Conservation (phyloP, 192 early-diverging fungal genomes). For the Mortierella antarctica region DNA sequence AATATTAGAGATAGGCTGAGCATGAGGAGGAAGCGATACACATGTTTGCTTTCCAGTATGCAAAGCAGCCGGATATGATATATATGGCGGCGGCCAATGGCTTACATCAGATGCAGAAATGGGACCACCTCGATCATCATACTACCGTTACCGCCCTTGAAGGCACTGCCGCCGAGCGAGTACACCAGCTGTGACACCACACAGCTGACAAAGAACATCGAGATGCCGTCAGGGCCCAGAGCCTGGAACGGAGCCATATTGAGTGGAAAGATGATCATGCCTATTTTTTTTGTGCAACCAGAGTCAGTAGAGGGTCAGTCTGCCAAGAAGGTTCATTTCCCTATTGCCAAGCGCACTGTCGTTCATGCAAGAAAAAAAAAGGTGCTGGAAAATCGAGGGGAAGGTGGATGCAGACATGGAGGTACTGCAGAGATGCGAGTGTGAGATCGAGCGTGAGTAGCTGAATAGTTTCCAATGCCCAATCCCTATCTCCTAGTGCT, state of each 20-base stretch:
- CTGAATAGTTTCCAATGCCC: no score
- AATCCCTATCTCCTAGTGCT: no score
- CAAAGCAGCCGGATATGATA: constrained; percentile 3
- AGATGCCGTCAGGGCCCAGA: constrained; percentile 89
- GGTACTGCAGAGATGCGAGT: no score
- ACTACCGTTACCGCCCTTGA: constrained; percentile 92
- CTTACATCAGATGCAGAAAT: constrained; percentile 85
- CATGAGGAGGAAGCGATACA: constrained; percentile 11
- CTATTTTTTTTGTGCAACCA: constrained; percentile 26
- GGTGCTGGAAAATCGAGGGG: no score
- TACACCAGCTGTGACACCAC: constrained; percentile 79
- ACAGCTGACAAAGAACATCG: constrained; percentile 91
- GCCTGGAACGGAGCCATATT: constrained; percentile 73
- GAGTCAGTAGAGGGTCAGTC: no score
- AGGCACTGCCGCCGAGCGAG: constrained; percentile 86
- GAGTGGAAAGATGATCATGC: constrained; percentile 91
- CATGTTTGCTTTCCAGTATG: constrained; percentile 46
- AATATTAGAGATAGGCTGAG: background rate
- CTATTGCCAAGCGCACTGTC: no score
- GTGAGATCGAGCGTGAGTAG: no score
- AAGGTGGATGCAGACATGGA: no score
- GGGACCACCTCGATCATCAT: constrained; percentile 93
- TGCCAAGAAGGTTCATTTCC: no score
- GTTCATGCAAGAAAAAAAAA: background rate
- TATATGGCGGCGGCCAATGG: background rate